phyloP scores from a whole-genome alignment of 139 green algal genomes.

The Bryopsis sp. region DNA sequence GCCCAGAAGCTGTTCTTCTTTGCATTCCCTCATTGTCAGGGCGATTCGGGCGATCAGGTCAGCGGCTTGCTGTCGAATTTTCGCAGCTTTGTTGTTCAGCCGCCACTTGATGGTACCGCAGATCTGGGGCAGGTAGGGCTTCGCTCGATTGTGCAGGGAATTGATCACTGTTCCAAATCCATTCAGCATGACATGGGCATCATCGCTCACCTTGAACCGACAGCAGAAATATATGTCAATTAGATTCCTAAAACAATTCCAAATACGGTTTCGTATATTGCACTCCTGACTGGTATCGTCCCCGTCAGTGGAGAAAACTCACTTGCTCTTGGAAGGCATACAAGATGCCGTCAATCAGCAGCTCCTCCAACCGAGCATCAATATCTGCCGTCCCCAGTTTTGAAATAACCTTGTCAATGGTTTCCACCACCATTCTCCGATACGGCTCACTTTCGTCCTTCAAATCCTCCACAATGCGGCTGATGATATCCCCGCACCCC shows the following conservation, averaged over 20 bases:
- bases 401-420: slow-evolving; percentile 84
- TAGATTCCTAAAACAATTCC: neutral
- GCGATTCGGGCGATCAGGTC: slow-evolving; percentile 94
- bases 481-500: slow-evolving; percentile 81
- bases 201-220: too few relatives aligned
- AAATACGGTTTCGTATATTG: neutral
- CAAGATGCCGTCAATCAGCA: slow-evolving; percentile 96
- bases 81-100: slow-evolving; percentile 96
- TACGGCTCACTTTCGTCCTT: slow-evolving; percentile 99
- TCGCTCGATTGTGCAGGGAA: slow-evolving; percentile 78
- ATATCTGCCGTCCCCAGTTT: slow-evolving; percentile 85
- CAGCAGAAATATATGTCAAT: neutral
- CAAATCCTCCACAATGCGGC: slow-evolving; percentile 92
- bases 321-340: slow-evolving; percentile 99
- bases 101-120: slow-evolving; percentile 99
- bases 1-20: slow-evolving; percentile 93
- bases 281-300: neutral
- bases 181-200: slow-evolving; percentile 90
- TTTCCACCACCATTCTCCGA: slow-evolving; percentile 95
- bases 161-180: slow-evolving; percentile 96
- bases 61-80: slow-evolving; percentile 92
- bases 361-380: slow-evolving; percentile 90
- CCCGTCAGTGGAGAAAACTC: neutral
- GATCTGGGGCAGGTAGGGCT: slow-evolving; percentile 97
- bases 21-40: slow-evolving; percentile 87